Evolutionary conservation across 78 protist genomes (phyloP), one percentile per base, ranked within the genome.

Genomic region (Polysphondylium violaceum): DNA sequence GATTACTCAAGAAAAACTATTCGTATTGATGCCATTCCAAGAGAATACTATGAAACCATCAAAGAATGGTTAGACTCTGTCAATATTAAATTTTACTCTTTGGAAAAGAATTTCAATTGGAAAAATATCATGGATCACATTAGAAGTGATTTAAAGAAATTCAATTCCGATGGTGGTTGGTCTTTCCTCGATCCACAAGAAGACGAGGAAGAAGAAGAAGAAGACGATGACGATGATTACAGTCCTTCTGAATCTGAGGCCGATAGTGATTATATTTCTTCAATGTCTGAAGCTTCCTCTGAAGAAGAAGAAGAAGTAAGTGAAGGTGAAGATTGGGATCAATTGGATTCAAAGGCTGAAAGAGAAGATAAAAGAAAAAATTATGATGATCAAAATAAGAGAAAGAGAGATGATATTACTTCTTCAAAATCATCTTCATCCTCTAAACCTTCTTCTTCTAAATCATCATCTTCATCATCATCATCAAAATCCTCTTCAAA

Each of bases 81-180:
- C 76, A 76, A 97, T 51, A 94, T 98, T 71, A 85, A 89, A 91
- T 97, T 71, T 93, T 96, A 76, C 58, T 90, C 87, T 67, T 95
- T 96, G 17, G 64, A 87, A 25, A 63, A 68, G 43, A 73, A 56
- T 56, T 77, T 96, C 63, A 74, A 92, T 59, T 98, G 99, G 99
- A 58, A 68, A 6, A 35, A 31, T 8, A 59, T 98, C 44, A 92
- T 98, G 97, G 87, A 90, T 76, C 8, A 17, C 6, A 88, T 96
- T 53, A 14, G 23, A 35, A 41, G n/a, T 31, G 94, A 95, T 56
- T 68, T 89, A 36, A 69, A 43, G 67, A 76, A 63, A 50, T 96
- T 95, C 92, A 63, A 74, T 11, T 93, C 91, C 23, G 92, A 88
- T 12, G 98, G 96, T 35, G 97, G 98, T 41, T 97, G 99, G 99